Evolutionary conservation across 163 green algal genomes (phyloP), one percentile per base, ranked within the genome.

Genomic region (Chlamydomonas reinhardtii): DNA sequence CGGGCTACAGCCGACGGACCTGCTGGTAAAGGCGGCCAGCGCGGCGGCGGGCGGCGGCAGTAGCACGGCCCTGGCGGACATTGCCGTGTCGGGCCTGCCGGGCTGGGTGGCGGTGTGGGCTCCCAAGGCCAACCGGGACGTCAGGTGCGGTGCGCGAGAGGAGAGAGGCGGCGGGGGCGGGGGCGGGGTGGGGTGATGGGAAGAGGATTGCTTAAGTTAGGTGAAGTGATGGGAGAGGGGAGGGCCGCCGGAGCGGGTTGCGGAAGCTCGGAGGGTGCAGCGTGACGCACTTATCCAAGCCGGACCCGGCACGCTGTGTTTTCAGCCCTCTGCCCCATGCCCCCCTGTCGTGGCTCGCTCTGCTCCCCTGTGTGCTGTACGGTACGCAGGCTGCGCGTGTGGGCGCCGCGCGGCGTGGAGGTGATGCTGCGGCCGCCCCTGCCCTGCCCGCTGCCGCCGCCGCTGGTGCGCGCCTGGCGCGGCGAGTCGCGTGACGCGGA

Each of bases 341-440:
- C n/a, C n/a, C n/a, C n/a, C n/a, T n/a, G n/a, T n/a, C n/a, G n/a
- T n/a, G n/a, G n/a, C n/a, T n/a, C n/a, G n/a, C n/a, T n/a, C n/a
- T n/a, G n/a, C n/a, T n/a, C n/a, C n/a, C n/a, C n/a, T n/a, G n/a
- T n/a, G n/a, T n/a, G n/a, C n/a, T n/a, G n/a, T n/a, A n/a, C n/a
- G n/a, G n/a, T n/a, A n/a, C n/a, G n/a, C n/a, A 79, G 76, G 43
- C 59, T 97, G 66, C 82, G 91, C 0, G 90, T 99, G 29, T 98
- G 94, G 92, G 92, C 88, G 15, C 96, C 96, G 5, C 78, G 85
- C 0, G 97, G 97, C 0, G 91, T 99, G 19, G 95, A 99, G 88
- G 96, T 97, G 48, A 98, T 98, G 86, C 73, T 95, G 56, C 89
- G 97, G 16, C 92, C 95, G 16, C 91, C 97, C 0, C 79, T 99